Base-by-base conservation (phyloP, 805 yeast genomes). In the Starmerella apicola region DNA sequence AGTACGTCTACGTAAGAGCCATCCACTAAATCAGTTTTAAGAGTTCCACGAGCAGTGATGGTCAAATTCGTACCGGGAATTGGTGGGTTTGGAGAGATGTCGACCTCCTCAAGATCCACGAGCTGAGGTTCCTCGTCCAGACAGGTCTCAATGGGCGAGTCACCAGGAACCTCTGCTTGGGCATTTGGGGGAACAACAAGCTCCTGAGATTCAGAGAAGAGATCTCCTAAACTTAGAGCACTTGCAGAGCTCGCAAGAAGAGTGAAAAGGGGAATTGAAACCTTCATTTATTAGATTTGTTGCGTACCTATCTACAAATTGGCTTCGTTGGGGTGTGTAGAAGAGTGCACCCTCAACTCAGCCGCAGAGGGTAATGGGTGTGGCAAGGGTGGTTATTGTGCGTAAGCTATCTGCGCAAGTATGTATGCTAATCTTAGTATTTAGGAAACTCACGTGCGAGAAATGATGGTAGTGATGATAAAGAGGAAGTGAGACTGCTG, bases 1-100 rank as follows among this genome's bases (percentile, higher is more conserved):
- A 84, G 93, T 22, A 91, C 88, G 50, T 86, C 95, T 37, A 91
- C 93, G 54, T 86, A 91, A 0, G 97, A 82, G 25, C 98, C 98
- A 16, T 83, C 88, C 22, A 59, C 72, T 27, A 91, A 64, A 7
- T 65, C 66, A 37, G 68, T 57, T 18, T 64, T 44, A 37, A 88
- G 62, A 27, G 57, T 57, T 3, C 95, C 98, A 4, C 65, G 58
- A 2, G 95, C 98, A 17, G 68, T 56, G 41, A 91, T 74, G 6
- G 94, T 80, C 55, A 91, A 66, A 57, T 84, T 81, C 31, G 67
- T 63, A n/a, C 96, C 97, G 53, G 85, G 76, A 32, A 55, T 66
- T 2, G 98, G 98, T 3, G 96, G 97, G 53, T 82, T 83, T 36
- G 98, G 98, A 27, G 65, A 57, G 43, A 91, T 60, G 32, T 62